Evolutionary conservation across 1,139 yeast species (phyloP), one percentile per base, ranked within the genome.

Genomic region (Meyerozyma sp.): DNA sequence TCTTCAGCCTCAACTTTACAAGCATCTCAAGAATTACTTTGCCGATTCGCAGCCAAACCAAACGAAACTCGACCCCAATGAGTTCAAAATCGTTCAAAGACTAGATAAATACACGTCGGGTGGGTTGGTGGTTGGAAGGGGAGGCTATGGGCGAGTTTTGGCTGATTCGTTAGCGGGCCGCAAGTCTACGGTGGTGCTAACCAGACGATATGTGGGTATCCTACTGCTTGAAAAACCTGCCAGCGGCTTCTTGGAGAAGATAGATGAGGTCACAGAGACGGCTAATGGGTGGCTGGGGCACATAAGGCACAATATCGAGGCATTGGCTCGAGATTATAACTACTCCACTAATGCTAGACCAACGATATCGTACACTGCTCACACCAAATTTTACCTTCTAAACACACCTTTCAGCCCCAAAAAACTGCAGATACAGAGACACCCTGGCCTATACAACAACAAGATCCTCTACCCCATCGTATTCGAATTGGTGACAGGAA

Each of bases 61-160:
- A 14, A 14, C 18, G 16, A 32, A 32, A 13, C 18, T 32, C 11
- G 36, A 32, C 34, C 46, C 55, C 4, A 40, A 42, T 2, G 49
- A 50, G 36, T 54, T 57, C 40, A 47, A 54, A 38, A 40, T 58
- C 21, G 52, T 58, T 4, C 64, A 59, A 41, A 44, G 65, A 39
- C 44, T 61, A 18, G 65, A 60, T 43, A 47, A 54, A 43, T 57
- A 49, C 45, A 63, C 59, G 14, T 57, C 61, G 3, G 65, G 65
- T 1, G 65, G 63, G 4, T 39, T 61, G 41, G 36, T 58, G 8
- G 54, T 61, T 4, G 56, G 61, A 1, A 39, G 60, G 40, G 57
- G 56, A 40, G 46, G 41, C 8, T 51, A 52, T 39, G 54, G 53
- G 44, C 38, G 43, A 41, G 44, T 48, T 1, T 44, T 57, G 36